These are phyloP conservation scores for Ogataea paradorogensis DNA, from an alignment of 805 yeast species.

Conservation along the genomic window DNA sequence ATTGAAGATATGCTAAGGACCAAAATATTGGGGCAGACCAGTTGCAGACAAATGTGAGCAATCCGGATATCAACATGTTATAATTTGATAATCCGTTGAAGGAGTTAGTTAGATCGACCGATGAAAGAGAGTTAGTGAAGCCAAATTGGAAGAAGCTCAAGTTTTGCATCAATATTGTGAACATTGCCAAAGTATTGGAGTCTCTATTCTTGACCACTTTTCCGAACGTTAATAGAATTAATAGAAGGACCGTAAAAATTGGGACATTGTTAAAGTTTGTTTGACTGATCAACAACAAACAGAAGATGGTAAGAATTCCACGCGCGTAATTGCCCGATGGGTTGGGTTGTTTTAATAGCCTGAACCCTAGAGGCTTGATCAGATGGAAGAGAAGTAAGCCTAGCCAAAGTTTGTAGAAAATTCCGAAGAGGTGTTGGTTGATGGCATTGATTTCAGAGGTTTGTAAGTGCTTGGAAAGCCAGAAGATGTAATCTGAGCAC, in stretches of 20 bases:
- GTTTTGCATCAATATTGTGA: constrained; percentile 60
- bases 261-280: constrained; percentile 56
- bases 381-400: constrained; percentile 4
- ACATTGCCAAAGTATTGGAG: constrained; percentile 25
- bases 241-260: constrained; percentile 34
- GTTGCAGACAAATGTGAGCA: constrained; percentile 77
- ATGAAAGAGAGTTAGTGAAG: constrained; percentile 86
- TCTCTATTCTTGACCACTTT: constrained; percentile 14
- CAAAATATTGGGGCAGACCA: constrained; percentile 85
- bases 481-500: constrained; percentile 22
- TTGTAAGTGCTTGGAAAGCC: constrained; percentile 34
- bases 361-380: constrained; percentile 18
- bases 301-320: constrained; percentile 36
- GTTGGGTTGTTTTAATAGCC: neutral
- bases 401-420: constrained; percentile 20
- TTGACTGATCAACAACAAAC: constrained; percentile 51
- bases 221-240: constrained; percentile 29
- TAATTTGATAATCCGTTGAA: constrained; percentile 83
- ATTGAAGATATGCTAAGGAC: constrained; percentile 46
- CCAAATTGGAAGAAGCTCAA: constrained; percentile 84
- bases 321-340: constrained; percentile 27
- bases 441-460: constrained; percentile 29
- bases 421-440: constrained; percentile 19
- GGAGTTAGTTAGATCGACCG: constrained; percentile 86
- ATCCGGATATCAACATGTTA: constrained; percentile 66